Evolutionary conservation across 176 grass and related monocot species (phyloP), one percentile per base, ranked within the genome.

Genomic region (Pontederia paniculata): DNA sequence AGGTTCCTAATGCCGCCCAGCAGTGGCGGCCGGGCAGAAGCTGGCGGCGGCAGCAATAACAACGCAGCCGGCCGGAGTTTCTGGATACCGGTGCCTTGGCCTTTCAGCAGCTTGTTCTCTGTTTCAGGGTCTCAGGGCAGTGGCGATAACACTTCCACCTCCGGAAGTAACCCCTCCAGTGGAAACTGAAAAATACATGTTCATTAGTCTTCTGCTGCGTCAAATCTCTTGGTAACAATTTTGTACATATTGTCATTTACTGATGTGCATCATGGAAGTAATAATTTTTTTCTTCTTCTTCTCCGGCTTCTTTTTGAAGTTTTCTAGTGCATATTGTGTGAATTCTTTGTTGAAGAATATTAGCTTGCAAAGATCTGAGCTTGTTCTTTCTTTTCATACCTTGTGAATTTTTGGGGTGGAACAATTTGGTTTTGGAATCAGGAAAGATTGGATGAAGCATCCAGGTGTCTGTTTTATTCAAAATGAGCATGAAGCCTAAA

Each of bases 41-140:
- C 41, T 58, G 63, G 31, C 23, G 67, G 71, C 20, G 65, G 59
- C 17, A 22, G 17, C 9, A 21, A 28, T 44, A 13, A 44, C 25
- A 16, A 10, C n/a, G n/a, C n/a, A 15, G 16, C 21, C 1, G 23
- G 47, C 0, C 12, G 48, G 1, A 41, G 5, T 43, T 73, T 63
- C 44, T 82, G 88, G 82, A 44, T 86, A 22, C 52, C 81, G 11
- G 63, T 66, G 23, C 63, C 48, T 52, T 85, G 86, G 67, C 73
- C 82, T 0, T 83, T 88, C 47, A 46, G 47, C 19, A 65, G 65
- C 47, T 18, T 88, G 0, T 88, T 88, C 76, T 88, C 84, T 12
- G 63, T 64, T 58, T 46, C 75, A 58, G 58, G 54, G 10, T 67
- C 63, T 20, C 63, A 67, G 28, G 28, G 47, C 12, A 79, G 54